Evolutionary conservation across 2,329 filamentous ascomycete species (phyloP), one percentile per base, ranked within the genome.

Genomic region (Cladosporium sp.): DNA sequence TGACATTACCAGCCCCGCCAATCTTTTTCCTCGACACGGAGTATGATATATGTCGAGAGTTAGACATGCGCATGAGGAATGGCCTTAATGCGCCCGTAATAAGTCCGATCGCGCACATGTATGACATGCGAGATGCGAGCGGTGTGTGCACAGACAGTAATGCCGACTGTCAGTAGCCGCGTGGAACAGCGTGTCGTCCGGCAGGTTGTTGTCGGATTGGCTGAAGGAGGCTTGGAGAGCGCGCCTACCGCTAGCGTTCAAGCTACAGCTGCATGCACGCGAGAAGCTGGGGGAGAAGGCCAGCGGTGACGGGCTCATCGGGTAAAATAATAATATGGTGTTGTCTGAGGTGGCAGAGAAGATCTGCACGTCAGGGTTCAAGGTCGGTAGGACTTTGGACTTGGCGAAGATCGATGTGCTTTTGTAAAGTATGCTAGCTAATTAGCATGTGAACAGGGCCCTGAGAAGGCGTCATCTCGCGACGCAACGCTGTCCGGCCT

Each of bases 101-200:
- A 56, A 40, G 61, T 63, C 61, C 50, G 61, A 28, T 62, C 46
- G 46, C 56, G 37, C 50, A 56, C 23, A 44, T 55, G 52, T 55
- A 55, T 55, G 52, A 55, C 23, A 40, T 29, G 35, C 61, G 61
- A 33, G 23, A 29, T 63, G 61, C 61, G 61, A 63, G 61, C 61
- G 61, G 61, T 63, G 61, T 63, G 61, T 26, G 61, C 61, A 56
- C 61, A 56, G 61, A 46, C 61, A 5, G 12, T 5, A 23, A 16
- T 55, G 50, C 26, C 61, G 61, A 63, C 33, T 63, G 61, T 56
- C 7, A 56, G 50, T 63, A 63, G 61, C 50, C 61, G 61, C 61
- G 61, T 63, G 31, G 23, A 21, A 63, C 61, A 63, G 61, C 50
- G 61, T 56, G 61, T 63, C 50, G 61, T 63, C 50, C 37, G 16